phyloP scores from a whole-genome alignment of 2,329 filamentous ascomycete genomes.

The Emergomyces pasteurianus region DNA sequence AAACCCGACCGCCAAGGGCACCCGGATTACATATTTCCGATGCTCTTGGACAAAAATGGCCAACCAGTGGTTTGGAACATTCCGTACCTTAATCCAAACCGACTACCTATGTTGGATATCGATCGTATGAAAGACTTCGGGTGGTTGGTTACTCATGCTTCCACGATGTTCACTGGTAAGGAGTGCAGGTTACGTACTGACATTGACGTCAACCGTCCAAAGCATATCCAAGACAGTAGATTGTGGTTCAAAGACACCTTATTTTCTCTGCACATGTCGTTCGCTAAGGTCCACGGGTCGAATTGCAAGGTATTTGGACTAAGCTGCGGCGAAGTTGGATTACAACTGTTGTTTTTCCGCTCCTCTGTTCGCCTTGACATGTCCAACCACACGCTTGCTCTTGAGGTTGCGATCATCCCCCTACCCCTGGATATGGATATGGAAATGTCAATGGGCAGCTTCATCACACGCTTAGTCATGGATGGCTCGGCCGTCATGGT shows the following conservation, averaged over 20 bases:
- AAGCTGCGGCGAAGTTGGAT: constrained; percentile 3
- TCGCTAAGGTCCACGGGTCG: constrained; percentile 11
- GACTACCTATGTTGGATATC: constrained; percentile 14
- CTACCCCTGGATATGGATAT: constrained; percentile 12
- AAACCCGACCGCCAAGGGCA: constrained; percentile 4
- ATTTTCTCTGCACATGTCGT: constrained; percentile 16
- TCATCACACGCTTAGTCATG: constrained; percentile 1
- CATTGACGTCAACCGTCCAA: not conserved
- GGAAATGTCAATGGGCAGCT: constrained; percentile 1
- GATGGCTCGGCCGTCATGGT: constrained; percentile 8
- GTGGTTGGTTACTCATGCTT: constrained; percentile 13
- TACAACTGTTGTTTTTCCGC: constrained; percentile 16
- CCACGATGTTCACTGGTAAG: constrained; percentile 12
- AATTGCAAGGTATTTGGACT: constrained; percentile 11
- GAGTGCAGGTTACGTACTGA: constrained; percentile 11
- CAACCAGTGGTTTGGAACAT: constrained; percentile 14
- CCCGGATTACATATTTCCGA: constrained; percentile 11
- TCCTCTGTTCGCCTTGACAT: constrained; percentile 19
- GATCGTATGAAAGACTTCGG: constrained; percentile 6
- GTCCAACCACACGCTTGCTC: constrained; percentile 16
- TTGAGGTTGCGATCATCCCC: constrained; percentile 23
- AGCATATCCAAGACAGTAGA: constrained; percentile 6
- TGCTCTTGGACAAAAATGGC: constrained; percentile 2
- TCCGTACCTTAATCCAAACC: constrained; percentile 14
- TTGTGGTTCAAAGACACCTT: constrained; percentile 19